phyloP scores from a whole-genome alignment of 345 rosid species.

The Turritis glabra region DNA sequence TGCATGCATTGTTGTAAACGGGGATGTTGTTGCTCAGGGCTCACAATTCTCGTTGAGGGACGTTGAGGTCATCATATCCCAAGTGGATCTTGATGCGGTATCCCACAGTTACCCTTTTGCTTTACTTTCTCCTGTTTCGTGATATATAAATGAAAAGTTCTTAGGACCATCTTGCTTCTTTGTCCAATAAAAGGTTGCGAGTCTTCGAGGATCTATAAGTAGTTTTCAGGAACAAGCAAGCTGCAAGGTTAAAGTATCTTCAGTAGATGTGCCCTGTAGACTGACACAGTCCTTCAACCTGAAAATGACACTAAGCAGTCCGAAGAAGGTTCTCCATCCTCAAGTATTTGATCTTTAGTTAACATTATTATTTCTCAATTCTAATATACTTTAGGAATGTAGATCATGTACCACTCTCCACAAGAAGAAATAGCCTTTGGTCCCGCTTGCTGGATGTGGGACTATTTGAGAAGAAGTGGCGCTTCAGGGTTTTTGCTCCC shows the following conservation, averaged over 20 bases:
- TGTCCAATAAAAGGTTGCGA: conserved; percentile 75
- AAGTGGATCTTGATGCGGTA: conserved; percentile 95
- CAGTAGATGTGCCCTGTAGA: conserved; percentile 64
- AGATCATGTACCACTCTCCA: conserved; percentile 81
- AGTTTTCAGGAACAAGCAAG: conserved; percentile 92
- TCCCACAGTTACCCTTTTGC: conserved; percentile 18
- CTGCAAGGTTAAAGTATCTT: conserved; percentile 59
- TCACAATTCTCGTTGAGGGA: conserved; percentile 93
- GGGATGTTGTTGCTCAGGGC: conserved; percentile 85
- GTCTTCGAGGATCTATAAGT: conserved; percentile 85
- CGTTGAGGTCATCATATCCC: conserved; percentile 84
- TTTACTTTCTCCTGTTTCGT: neutral
- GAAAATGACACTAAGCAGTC: conserved; percentile 69
- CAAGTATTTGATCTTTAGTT: neutral
- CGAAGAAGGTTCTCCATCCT: conserved; percentile 56
- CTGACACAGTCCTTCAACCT: conserved; percentile 74
- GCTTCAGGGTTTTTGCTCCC: conserved; percentile 99
- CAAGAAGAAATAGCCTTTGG: conserved; percentile 98
- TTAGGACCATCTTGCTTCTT: conserved; percentile 7
- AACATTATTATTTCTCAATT: neutral
- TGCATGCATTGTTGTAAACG: conserved; percentile 77
- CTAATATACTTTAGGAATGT: conserved; percentile 12
- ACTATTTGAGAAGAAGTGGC: conserved; percentile 93
- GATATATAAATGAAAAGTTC: neutral
- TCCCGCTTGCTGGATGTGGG: conserved; percentile 99